Evolutionary conservation across 495 filamentous ascomycete species (phyloP).

Genomic region (Trichocladium antarcticum): DNA sequence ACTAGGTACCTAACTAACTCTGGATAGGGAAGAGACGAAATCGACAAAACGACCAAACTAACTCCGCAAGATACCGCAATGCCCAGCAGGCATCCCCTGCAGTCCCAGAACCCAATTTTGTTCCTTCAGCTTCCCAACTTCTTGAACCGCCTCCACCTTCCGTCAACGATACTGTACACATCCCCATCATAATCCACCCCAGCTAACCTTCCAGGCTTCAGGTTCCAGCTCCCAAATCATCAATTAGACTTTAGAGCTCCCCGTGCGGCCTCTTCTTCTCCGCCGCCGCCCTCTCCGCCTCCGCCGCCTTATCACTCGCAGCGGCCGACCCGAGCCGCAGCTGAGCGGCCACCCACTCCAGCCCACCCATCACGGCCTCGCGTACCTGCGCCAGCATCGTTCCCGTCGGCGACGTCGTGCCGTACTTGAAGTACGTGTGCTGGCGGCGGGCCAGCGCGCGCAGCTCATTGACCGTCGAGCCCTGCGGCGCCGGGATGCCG

Average conservation of each 20-base stretch:
- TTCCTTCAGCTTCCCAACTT: neutral
- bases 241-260: constrained; percentile 27
- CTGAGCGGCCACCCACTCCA: constrained; percentile 50
- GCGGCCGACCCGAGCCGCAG: constrained; percentile 52
- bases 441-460: constrained; percentile 59
- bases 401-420: constrained; percentile 52
- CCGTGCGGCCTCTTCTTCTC: constrained; percentile 26
- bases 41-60: neutral
- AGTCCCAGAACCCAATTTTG: neutral
- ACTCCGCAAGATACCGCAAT: neutral
- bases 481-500: constrained; percentile 62
- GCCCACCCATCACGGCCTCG: constrained; percentile 38
- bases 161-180: neutral
- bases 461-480: constrained; percentile 54
- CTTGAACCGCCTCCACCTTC: neutral
- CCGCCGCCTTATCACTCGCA: constrained; percentile 46
- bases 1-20: no score
- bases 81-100: neutral
- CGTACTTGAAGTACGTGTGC: constrained; percentile 66
- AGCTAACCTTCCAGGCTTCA: no score
- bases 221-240: no score
- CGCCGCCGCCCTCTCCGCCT: constrained; percentile 12
- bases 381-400: constrained; percentile 55
- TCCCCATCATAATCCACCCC: no score
- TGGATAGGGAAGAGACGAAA: no score